These are phyloP conservation scores for Lipomyces mesembrius DNA, from an alignment of 805 yeast genomes.

Conservation along the genomic window DNA sequence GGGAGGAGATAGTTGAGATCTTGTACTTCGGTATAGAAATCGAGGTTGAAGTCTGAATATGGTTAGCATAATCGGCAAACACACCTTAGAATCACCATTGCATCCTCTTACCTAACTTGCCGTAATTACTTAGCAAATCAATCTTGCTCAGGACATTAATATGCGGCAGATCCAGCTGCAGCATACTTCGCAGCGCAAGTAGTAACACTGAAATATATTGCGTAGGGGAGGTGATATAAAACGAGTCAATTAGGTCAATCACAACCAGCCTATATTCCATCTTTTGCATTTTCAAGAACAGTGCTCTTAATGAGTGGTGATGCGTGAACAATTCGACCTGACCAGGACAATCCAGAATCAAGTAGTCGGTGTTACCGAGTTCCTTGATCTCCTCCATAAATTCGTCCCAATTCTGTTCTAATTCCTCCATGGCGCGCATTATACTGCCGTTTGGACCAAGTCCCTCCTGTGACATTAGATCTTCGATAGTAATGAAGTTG, in stretches of 20 bases:
- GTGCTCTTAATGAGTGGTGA: slow-evolving; percentile 70
- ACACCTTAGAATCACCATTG: neutral
- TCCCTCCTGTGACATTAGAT: slow-evolving; percentile 70
- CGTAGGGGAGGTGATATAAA: slow-evolving; percentile 81
- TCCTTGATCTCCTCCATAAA: slow-evolving; percentile 61
- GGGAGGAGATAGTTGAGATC: slow-evolving; percentile 75
- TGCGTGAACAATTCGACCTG: slow-evolving; percentile 95
- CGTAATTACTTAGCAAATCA: slow-evolving; percentile 77
- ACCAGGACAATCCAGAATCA: slow-evolving; percentile 88
- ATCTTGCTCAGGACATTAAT: slow-evolving; percentile 91
- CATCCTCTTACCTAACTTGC: slow-evolving; percentile 55
- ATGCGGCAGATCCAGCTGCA: slow-evolving; percentile 90
- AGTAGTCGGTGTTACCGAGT: slow-evolving; percentile 57
- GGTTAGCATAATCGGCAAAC: neutral
- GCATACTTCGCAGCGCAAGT: slow-evolving; percentile 85
- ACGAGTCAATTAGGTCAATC: slow-evolving; percentile 82
- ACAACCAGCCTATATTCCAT: slow-evolving; percentile 68
- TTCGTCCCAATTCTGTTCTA: slow-evolving; percentile 60
- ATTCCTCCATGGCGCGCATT: slow-evolving; percentile 79
- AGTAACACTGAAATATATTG: slow-evolving; percentile 83
- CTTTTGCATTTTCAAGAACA: slow-evolving; percentile 68
- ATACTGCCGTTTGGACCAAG: slow-evolving; percentile 92
- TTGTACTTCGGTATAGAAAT: slow-evolving; percentile 90
- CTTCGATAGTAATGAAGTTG: slow-evolving; percentile 74
- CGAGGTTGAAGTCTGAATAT: slow-evolving; percentile 64